A percentile compares a stretch with the other conserved stretches of the same genome.
Conservation (phyloP, 331 rosid species). For the Phaseolus coccineus region DNA sequence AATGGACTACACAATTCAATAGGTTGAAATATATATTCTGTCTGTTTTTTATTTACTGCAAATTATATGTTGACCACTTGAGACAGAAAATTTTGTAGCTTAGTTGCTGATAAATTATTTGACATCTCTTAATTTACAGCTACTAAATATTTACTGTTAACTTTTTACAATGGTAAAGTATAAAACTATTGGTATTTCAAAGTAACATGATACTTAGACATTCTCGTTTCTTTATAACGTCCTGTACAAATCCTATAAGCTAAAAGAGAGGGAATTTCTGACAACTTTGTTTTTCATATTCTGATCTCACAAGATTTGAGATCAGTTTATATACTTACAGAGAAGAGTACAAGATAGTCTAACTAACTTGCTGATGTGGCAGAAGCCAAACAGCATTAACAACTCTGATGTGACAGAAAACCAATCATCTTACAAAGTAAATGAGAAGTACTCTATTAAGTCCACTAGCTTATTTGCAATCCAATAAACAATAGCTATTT, state of each 20-base stretch:
- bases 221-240: background rate
- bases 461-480: background rate
- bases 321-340: too few relatives aligned
- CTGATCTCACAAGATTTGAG: too few relatives aligned
- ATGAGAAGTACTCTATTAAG: background rate
- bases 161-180: background rate
- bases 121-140: constrained; percentile 1
- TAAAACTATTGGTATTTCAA: background rate
- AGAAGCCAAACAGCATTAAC: too few relatives aligned
- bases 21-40: constrained; percentile 23
- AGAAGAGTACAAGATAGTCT: too few relatives aligned
- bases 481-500: constrained; percentile 14
- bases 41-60: background rate
- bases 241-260: too few relatives aligned
- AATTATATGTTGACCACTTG: constrained; percentile 1
- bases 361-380: too few relatives aligned
- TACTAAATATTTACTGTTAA: constrained; percentile 3
- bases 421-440: too few relatives aligned
- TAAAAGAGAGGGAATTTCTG: too few relatives aligned
- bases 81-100: constrained; percentile 4
- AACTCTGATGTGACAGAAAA: too few relatives aligned
- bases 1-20: constrained; percentile 9
- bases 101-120: constrained; percentile 5
- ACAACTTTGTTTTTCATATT: too few relatives aligned
- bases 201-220: constrained; percentile 15